Conservation (phyloP, 192 early-diverging fungal species). For the Gryganskiella cystojenkinii region DNA sequence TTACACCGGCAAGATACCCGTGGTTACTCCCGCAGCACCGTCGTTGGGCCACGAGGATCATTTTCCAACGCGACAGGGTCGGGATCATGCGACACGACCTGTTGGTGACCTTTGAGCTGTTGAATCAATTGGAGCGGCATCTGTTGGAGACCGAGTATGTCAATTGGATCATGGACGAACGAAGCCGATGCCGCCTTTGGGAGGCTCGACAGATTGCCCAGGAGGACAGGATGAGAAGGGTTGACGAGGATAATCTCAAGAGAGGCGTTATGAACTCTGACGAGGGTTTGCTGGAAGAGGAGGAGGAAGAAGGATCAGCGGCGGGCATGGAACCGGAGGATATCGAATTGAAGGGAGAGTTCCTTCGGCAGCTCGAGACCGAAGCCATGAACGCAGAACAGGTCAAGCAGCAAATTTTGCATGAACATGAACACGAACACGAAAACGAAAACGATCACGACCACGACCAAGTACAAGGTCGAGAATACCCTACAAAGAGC, state of each 20-base stretch:
- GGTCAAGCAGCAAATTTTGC: constrained; percentile 5
- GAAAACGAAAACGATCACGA: not conserved
- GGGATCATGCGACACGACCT: constrained; percentile 61
- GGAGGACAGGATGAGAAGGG: not conserved
- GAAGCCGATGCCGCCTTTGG: constrained; percentile 51
- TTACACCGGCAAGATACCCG: constrained; percentile 21
- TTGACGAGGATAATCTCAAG: no score
- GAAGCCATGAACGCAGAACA: not conserved
- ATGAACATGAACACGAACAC: not conserved
- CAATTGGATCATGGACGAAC: constrained; percentile 64
- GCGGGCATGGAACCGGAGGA: not conserved
- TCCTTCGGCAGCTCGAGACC: constrained; percentile 10
- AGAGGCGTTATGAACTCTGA: no score
- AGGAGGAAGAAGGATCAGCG: not conserved
- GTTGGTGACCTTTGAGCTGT: constrained; percentile 54
- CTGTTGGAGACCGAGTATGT: constrained; percentile 62
- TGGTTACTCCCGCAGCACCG: constrained; percentile 58
- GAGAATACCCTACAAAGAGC: not conserved
- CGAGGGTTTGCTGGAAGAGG: no score
- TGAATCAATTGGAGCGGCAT: constrained; percentile 59
- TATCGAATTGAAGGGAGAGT: not conserved
- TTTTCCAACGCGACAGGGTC: constrained; percentile 58
- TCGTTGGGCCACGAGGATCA: constrained; percentile 56
- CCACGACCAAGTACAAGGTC: not conserved
- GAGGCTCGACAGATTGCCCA: not conserved